Evolutionary conservation across 805 yeast genomes (phyloP), one percentile per base, ranked within the genome.

Genomic region (Saccharomycopsis vini): DNA sequence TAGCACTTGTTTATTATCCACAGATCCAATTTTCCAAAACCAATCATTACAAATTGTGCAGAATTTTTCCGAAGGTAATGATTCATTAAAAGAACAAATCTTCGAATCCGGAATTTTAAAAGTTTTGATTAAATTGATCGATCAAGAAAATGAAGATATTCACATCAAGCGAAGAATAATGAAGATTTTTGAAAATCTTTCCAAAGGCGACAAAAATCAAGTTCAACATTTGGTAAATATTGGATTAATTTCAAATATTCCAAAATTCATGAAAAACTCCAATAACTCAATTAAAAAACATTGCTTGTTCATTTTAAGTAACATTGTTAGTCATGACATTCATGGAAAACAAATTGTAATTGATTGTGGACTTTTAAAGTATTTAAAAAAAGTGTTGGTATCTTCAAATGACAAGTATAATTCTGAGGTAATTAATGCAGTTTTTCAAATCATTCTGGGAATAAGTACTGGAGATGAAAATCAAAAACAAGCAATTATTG

Each of bases 401-500:
- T 29, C 47, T 10, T 45, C 49, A 9, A 45, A 49, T 5, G 51
- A 48, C 21, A 45, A 48, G 26, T 48, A 30, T 29, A 48, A 48
- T 29, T 50, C 46, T 15, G 51, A 48, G 26, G 49, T 48, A 4
- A 45, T 48, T 19, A 48, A 48, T 34, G 51, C 51, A 4, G 45
- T 46, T 13, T 48, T 48, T 31, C 46, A 42, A 29, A 48, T 48
- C 22, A 39, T 48, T 9, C 45, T 48, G n/a, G 51, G 51, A 5
- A 39, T 48, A 12, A 42, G 47, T 43, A 35, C 39, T n/a, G 51
- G 51, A 13, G 44, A 48, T 32, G 40, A 23, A 10, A 26, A 30
- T n/a, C 49, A 48, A 24, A 48, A 48, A 35, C 51, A 48, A 35
- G 35, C 43, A 5, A 45, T 48, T 22, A 37, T 48, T 13, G 49